A percentile compares a stretch with the other conserved stretches of the same genome.
These are phyloP conservation scores for Thelonectria rubi DNA, from an alignment of 2,329 filamentous ascomycete species.

Conservation along the genomic window DNA sequence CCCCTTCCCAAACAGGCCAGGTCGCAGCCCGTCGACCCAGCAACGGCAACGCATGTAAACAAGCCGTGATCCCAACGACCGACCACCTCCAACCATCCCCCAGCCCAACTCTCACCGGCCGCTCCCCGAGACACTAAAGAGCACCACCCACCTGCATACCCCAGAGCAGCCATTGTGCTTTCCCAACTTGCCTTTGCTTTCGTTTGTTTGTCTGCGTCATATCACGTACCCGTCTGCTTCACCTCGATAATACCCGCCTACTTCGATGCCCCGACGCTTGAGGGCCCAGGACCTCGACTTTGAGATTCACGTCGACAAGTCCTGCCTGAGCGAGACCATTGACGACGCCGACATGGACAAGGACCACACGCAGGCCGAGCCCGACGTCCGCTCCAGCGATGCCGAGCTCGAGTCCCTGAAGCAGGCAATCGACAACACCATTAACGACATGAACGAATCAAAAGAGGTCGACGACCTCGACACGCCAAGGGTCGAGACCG, in stretches of 20 bases:
- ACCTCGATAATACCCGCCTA: constrained; percentile 16
- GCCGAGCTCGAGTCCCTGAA: constrained; percentile 17
- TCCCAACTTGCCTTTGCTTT: constrained; percentile 21
- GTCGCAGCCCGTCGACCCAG: constrained; percentile 41
- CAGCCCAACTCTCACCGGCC: constrained; percentile 25
- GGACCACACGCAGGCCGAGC: constrained; percentile 27
- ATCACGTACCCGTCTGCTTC: constrained; percentile 18
- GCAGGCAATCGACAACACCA: constrained; percentile 7
- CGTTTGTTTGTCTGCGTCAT: constrained; percentile 20
- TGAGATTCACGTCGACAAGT: constrained; percentile 58
- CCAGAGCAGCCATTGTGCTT: constrained; percentile 30
- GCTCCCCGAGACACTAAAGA: constrained; percentile 11
- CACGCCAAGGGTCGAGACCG: constrained; percentile 15
- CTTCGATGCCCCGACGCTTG: constrained; percentile 43
- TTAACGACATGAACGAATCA: constrained; percentile 8
- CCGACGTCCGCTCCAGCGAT: constrained; percentile 25
- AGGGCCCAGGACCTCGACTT: constrained; percentile 53
- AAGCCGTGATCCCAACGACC: constrained; percentile 40
- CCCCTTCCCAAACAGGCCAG: constrained; percentile 12
- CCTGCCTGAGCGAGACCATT: constrained; percentile 54
- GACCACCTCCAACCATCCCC: constrained; percentile 36
- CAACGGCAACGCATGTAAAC: constrained; percentile 52
- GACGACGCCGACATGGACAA: constrained; percentile 44
- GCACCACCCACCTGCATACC: constrained; percentile 38
- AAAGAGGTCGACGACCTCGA: constrained; percentile 11